phyloP scores from a whole-genome alignment of 768 basidiomycete genomes.

The Boletus subparvulus region DNA sequence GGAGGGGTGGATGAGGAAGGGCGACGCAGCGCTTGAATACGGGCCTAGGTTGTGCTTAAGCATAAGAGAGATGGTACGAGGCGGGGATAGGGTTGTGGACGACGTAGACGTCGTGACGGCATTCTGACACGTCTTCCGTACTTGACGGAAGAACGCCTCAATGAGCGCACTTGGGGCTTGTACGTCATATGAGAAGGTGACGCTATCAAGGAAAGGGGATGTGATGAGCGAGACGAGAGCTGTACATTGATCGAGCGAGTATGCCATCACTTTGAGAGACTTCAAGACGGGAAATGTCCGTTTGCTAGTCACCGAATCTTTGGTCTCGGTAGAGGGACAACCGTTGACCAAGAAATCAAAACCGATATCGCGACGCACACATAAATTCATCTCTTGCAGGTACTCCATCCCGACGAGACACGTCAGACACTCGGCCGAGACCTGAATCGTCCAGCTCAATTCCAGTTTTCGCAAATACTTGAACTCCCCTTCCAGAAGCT shows the following conservation, averaged over 20 bases:
- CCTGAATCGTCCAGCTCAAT: conserved; percentile 23
- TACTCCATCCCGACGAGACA: conserved; percentile 22
- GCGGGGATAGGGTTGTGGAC: background rate
- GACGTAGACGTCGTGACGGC: background rate
- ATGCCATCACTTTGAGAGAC: conserved; percentile 24
- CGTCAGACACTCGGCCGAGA: conserved; percentile 24
- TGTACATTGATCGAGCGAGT: conserved; percentile 30
- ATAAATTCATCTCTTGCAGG: conserved; percentile 25
- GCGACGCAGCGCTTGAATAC: conserved; percentile 17
- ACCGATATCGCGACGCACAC: conserved; percentile 19
- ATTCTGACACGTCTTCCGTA: conserved; percentile 17
- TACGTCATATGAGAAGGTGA: conserved; percentile 28
- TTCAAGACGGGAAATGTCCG: conserved; percentile 24
- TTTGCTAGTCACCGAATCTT: background rate
- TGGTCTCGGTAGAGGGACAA: background rate
- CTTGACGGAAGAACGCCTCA: conserved; percentile 24
- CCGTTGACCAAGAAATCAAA: conserved; percentile 12
- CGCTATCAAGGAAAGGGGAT: conserved; percentile 21
- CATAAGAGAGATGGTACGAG: conserved; percentile 20
- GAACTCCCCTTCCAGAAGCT: conserved; percentile 16
- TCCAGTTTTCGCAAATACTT: conserved; percentile 23
- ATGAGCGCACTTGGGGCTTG: conserved; percentile 24
- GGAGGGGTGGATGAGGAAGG: conserved; percentile 27
- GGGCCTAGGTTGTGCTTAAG: conserved; percentile 29
- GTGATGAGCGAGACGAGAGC: conserved; percentile 24